These are phyloP conservation scores for Naganishia randhawae DNA, from an alignment of 768 basidiomycete genomes.

Conservation along the genomic window DNA sequence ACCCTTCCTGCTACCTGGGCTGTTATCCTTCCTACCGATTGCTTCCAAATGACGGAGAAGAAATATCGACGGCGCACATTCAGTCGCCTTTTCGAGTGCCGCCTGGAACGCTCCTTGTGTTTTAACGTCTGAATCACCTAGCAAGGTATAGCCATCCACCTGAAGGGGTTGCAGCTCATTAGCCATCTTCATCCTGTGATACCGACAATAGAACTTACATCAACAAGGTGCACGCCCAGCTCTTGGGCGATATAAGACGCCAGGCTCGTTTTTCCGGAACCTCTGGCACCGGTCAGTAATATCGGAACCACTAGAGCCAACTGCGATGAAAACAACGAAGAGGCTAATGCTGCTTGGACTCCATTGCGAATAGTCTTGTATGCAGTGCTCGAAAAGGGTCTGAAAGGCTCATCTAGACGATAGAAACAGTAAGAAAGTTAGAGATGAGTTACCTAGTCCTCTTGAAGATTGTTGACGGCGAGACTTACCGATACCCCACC, in stretches of 20 bases:
- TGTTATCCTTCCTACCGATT: conserved; percentile 58
- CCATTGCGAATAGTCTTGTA: conserved; percentile 16
- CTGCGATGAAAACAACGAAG: not conserved
- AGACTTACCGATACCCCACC: conserved; percentile 55
- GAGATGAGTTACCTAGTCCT: not conserved
- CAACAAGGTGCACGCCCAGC: conserved; percentile 72
- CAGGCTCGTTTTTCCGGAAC: conserved; percentile 73
- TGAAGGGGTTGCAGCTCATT: conserved; percentile 46
- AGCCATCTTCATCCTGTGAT: not conserved
- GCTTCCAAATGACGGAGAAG: conserved; percentile 78
- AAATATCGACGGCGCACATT: conserved; percentile 79
- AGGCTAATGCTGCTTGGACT: conserved; percentile 2
- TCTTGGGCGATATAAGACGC: conserved; percentile 52
- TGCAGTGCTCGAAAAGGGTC: conserved; percentile 52
- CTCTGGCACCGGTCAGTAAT: conserved; percentile 72
- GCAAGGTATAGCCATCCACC: conserved; percentile 79
- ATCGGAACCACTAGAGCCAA: conserved; percentile 56
- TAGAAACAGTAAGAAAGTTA: not conserved
- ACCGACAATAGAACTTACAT: conserved; percentile 55
- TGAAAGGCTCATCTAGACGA: conserved; percentile 55
- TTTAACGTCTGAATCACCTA: conserved; percentile 71
- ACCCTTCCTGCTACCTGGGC: conserved; percentile 18
- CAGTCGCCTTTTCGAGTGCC: conserved; percentile 69
- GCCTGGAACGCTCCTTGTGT: conserved; percentile 70
- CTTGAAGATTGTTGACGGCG: not conserved